phyloP scores from a whole-genome alignment of 1,139 yeast species.

The Nakaseomyces glabratus region DNA sequence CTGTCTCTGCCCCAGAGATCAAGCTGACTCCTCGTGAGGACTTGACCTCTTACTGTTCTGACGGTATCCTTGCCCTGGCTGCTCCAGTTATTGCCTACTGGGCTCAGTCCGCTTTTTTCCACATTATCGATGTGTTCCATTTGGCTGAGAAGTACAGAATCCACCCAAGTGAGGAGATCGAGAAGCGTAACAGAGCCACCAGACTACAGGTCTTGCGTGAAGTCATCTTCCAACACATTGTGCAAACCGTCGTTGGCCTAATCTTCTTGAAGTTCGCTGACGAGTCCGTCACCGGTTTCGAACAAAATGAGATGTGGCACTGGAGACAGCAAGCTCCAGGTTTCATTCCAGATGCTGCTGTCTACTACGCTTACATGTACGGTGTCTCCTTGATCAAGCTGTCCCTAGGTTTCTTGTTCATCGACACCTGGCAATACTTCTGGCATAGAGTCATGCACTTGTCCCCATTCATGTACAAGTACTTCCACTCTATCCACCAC shows the following conservation, averaged over 20 bases:
- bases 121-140: constrained; percentile 60
- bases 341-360: constrained; percentile 37
- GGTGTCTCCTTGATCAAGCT: constrained; percentile 53
- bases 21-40: constrained; percentile 11
- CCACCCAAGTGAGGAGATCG: constrained; percentile 84
- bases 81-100: constrained; percentile 80
- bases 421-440: constrained; percentile 94
- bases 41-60: constrained; percentile 32
- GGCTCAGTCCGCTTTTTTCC: constrained; percentile 66
- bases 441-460: constrained; percentile 83
- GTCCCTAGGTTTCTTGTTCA: constrained; percentile 53
- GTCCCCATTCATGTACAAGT: constrained; percentile 63
- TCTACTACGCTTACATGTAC: constrained; percentile 47
- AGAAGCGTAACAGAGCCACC: constrained; percentile 64
- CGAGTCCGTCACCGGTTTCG: constrained; percentile 63
- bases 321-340: constrained; percentile 39
- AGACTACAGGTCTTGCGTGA: constrained; percentile 63
- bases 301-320: constrained; percentile 58
- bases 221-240: constrained; percentile 71
- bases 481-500: constrained; percentile 91
- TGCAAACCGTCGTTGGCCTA: constrained; percentile 69
- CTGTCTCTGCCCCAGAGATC: constrained; percentile 16
- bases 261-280: constrained; percentile 50
- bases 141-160: constrained; percentile 77
- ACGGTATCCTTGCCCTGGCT: constrained; percentile 60